These are phyloP conservation scores for Rhizopus arrhizus DNA, from an alignment of 371 early-diverging fungal genomes.

Conservation along the genomic window DNA sequence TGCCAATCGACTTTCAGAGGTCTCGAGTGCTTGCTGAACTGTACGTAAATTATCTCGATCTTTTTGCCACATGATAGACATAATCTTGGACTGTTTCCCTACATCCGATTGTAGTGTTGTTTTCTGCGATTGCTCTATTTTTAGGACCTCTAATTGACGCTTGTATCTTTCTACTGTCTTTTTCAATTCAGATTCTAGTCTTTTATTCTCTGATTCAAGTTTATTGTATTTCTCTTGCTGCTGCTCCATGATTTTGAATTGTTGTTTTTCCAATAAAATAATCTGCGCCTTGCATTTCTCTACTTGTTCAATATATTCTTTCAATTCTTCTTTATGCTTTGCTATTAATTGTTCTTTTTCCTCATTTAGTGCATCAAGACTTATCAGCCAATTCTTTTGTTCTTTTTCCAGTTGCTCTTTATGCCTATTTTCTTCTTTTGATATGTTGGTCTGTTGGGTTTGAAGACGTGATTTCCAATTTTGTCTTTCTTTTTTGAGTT, in stretches of 20 bases:
- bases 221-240: too few species aligned
- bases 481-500: not conserved
- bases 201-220: too few species aligned
- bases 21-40: slow-evolving; percentile 18
- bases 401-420: not conserved
- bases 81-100: slow-evolving; percentile 5
- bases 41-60: slow-evolving; percentile 18
- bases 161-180: not conserved
- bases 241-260: too few species aligned
- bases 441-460: not conserved
- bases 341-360: not conserved
- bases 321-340: too few species aligned
- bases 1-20: slow-evolving; percentile 22
- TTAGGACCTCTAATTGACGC: not conserved
- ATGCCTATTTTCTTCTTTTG: not conserved
- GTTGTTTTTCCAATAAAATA: too few species aligned
- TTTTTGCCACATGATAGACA: slow-evolving; percentile 22
- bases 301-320: too few species aligned
- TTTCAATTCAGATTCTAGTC: not conserved
- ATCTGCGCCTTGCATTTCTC: too few species aligned
- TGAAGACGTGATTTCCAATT: not conserved
- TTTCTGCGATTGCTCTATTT: not conserved
- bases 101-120: not conserved
- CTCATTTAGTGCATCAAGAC: not conserved
- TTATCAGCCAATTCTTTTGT: not conserved